Conservation (phyloP, 1,284 basidiomycete species). For the Ganoderma sinense region DNA sequence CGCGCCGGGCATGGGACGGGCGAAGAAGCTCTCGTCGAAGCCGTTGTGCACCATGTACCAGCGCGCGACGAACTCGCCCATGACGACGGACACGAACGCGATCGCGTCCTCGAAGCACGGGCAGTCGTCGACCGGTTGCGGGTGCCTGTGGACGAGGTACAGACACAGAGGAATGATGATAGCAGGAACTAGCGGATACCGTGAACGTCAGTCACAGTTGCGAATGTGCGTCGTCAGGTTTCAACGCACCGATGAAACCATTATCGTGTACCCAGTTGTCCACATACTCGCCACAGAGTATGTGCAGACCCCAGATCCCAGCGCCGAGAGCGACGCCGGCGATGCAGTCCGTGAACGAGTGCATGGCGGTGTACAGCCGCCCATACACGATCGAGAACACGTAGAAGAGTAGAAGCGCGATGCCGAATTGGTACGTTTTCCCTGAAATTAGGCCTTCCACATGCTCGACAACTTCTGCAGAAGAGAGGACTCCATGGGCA, state of each 20-base stretch:
- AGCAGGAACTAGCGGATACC: constrained; percentile 61
- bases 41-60: constrained; percentile 61
- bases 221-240: background rate
- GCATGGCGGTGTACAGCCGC: constrained; percentile 92
- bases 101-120: constrained; percentile 99
- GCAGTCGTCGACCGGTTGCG: constrained; percentile 94
- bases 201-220: background rate
- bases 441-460: constrained; percentile 47
- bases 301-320: constrained; percentile 68
- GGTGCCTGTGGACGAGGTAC: constrained; percentile 86
- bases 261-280: constrained; percentile 59
- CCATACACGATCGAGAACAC: constrained; percentile 87
- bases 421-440: constrained; percentile 51
- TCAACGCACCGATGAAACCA: constrained; percentile 60
- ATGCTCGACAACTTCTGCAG: constrained; percentile 11
- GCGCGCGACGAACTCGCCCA: constrained; percentile 77
- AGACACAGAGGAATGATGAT: constrained; percentile 73
- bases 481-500: constrained; percentile 1
- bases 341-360: constrained; percentile 82
- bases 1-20: constrained; percentile 63
- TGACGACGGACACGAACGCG: constrained; percentile 86
- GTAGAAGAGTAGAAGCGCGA: constrained; percentile 64
- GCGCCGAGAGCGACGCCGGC: constrained; percentile 74
- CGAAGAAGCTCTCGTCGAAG: constrained; percentile 43
- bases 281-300: constrained; percentile 45